phyloP scores from a whole-genome alignment of 208 protist species.

The Lotmaria passim region DNA sequence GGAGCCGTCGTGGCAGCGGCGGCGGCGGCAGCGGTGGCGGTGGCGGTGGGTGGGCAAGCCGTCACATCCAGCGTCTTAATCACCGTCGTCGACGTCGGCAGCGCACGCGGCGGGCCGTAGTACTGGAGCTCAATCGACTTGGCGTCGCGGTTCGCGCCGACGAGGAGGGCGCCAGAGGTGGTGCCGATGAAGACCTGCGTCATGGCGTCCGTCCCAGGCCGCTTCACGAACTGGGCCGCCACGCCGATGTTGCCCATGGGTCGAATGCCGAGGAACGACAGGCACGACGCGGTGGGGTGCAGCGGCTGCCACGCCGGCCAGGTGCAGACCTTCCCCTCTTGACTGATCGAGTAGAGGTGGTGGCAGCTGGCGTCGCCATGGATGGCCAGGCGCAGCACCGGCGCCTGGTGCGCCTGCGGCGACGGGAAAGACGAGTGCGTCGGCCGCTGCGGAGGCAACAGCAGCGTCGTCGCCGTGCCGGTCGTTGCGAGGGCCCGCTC shows the following conservation, averaged over 20 bases:
- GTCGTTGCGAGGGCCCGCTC: slow-evolving; percentile 46
- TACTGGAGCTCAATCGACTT: slow-evolving; percentile 57
- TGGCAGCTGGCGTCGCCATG: slow-evolving; percentile 65
- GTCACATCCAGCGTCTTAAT: slow-evolving; percentile 34
- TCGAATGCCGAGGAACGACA: slow-evolving; percentile 47
- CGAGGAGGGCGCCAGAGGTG: slow-evolving; percentile 52
- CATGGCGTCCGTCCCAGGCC: slow-evolving; percentile 59
- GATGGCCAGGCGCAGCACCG: slow-evolving; percentile 60
- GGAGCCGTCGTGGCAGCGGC: neutral
- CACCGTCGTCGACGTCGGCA: slow-evolving; percentile 27
- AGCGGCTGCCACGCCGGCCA: slow-evolving; percentile 53
- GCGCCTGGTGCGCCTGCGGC: slow-evolving; percentile 59
- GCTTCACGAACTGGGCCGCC: slow-evolving; percentile 51
- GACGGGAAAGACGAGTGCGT: slow-evolving; percentile 64
- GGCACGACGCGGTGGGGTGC: slow-evolving; percentile 47
- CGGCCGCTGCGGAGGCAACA: slow-evolving; percentile 44
- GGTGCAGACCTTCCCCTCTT: slow-evolving; percentile 74
- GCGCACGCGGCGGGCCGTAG: slow-evolving; percentile 20
- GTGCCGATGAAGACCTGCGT: slow-evolving; percentile 73
- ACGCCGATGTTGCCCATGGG: slow-evolving; percentile 51
- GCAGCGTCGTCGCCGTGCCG: slow-evolving; percentile 38
- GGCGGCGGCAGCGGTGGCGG: neutral
- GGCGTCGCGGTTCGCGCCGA: slow-evolving; percentile 54
- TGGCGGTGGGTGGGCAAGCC: slow-evolving; percentile 4
- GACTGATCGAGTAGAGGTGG: slow-evolving; percentile 71